These are phyloP conservation scores for Candida glaebosa DNA, from an alignment of 805 yeast genomes.

Conservation along the genomic window DNA sequence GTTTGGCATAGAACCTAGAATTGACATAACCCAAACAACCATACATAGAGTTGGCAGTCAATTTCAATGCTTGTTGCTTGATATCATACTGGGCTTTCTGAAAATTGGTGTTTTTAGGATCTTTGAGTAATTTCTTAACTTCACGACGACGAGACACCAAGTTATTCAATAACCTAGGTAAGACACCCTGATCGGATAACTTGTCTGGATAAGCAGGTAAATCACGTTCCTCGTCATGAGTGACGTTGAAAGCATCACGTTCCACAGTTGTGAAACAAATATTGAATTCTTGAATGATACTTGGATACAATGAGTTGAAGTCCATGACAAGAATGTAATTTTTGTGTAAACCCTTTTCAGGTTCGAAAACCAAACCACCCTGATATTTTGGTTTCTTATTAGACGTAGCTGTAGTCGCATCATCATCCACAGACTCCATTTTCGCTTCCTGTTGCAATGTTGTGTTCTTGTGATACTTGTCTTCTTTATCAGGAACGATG, in stretches of 20 bases:
- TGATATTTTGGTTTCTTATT: conserved; percentile 71
- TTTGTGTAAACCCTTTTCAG: conserved; percentile 91
- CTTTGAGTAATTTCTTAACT: conserved; percentile 81
- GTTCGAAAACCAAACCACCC: conserved; percentile 96
- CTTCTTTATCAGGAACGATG: conserved; percentile 84
- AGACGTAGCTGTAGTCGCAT: conserved; percentile 46
- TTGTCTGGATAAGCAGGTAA: conserved; percentile 67
- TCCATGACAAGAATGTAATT: conserved; percentile 92
- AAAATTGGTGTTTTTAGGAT: conserved; percentile 56
- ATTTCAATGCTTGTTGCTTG: conserved; percentile 90
- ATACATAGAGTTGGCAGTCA: conserved; percentile 99
- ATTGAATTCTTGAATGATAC: conserved; percentile 94
- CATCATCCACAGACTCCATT: conserved; percentile 39
- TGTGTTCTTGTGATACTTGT: conserved; percentile 35
- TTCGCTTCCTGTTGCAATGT: conserved; percentile 31
- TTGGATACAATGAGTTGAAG: conserved; percentile 94
- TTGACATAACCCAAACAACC: conserved; percentile 94
- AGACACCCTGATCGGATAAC: conserved; percentile 66
- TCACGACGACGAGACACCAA: conserved; percentile 90
- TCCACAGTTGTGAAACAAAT: conserved; percentile 96
- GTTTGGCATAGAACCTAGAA: conserved; percentile 93
- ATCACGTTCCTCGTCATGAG: conserved; percentile 51
- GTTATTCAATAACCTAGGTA: conserved; percentile 78
- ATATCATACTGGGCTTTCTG: conserved; percentile 87
- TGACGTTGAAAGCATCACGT: conserved; percentile 45